Conservation (phyloP, 768 basidiomycete species). For the Hygrophorus pudorinus region DNA sequence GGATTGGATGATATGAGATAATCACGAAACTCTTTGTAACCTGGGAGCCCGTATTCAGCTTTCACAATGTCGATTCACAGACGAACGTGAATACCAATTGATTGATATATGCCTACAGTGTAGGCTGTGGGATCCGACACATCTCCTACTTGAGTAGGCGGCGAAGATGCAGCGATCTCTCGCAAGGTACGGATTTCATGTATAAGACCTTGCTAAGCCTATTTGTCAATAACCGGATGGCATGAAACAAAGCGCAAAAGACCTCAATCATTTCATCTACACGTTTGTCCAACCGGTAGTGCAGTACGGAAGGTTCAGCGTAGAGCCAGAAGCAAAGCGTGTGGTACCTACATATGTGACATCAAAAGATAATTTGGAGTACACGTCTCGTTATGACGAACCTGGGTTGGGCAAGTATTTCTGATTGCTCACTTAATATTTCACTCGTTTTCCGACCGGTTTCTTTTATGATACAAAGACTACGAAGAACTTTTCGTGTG, state of each 20-base stretch:
- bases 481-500: constrained; percentile 80
- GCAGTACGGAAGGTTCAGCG: constrained; percentile 52
- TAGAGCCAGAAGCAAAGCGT: constrained; percentile 90
- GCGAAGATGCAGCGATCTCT: constrained; percentile 17
- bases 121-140: constrained; percentile 37
- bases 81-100: constrained; percentile 61
- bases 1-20: constrained; percentile 42
- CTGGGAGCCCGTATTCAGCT: constrained; percentile 29
- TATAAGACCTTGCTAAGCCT: constrained; percentile 60
- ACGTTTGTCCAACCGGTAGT: constrained; percentile 62
- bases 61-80: not conserved
- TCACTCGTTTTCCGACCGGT: constrained; percentile 56
- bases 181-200: constrained; percentile 61
- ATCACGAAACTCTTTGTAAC: constrained; percentile 83
- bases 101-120: constrained; percentile 85
- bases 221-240: constrained; percentile 1
- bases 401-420: constrained; percentile 39
- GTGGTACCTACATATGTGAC: constrained; percentile 46
- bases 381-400: constrained; percentile 15
- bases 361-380: constrained; percentile 2
- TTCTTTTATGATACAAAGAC: constrained; percentile 67
- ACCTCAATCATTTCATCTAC: constrained; percentile 91
- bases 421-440: constrained; percentile 54
- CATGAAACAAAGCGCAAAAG: constrained; percentile 9
- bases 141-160: not conserved